Percentiles rank a stretch among this genome's conserved stretches.
Evolutionary conservation across 805 yeast genomes (phyloP).

Genomic region (Lachancea quebecensis): DNA sequence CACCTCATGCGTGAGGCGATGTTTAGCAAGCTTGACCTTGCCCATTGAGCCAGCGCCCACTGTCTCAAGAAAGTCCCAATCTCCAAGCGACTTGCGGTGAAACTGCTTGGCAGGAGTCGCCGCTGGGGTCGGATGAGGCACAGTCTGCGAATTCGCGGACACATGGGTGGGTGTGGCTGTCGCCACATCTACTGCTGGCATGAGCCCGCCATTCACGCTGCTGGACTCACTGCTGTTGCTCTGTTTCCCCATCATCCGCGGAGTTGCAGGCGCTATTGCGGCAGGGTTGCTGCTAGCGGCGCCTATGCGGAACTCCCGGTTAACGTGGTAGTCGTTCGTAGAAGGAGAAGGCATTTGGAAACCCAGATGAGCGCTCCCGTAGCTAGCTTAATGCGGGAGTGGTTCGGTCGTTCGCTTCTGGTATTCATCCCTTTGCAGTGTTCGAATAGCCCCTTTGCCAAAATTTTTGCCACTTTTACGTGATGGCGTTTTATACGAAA

Average conservation of each 20-base stretch:
- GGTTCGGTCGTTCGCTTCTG: too few species aligned
- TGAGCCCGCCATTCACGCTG: conserved; percentile 12
- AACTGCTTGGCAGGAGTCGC: conserved; percentile 35
- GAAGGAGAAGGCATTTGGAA: conserved; percentile 20
- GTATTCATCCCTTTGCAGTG: too few species aligned
- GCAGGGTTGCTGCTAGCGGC: conserved; percentile 3
- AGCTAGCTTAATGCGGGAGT: too few species aligned
- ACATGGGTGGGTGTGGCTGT: conserved; percentile 4
- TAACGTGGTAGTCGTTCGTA: conserved; percentile 25
- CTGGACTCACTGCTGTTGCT: conserved; percentile 10
- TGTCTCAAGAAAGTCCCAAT: conserved; percentile 92
- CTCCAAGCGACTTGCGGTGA: conserved; percentile 86
- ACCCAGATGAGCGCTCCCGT: background rate
- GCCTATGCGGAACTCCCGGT: conserved; percentile 28
- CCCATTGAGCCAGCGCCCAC: conserved; percentile 99
- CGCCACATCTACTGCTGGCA: conserved; percentile 21
- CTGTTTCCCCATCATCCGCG: conserved; percentile 29
- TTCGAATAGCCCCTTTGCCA: too few species aligned
- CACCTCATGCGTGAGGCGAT: conserved; percentile 68
- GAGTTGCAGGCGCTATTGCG: conserved; percentile 30
- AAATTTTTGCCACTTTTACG: too few species aligned
- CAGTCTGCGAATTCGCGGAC: background rate
- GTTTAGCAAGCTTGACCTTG: conserved; percentile 89
- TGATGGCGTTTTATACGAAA: too few species aligned
- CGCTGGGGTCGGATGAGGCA: too few species aligned